Percentiles rank a stretch among this genome's conserved stretches.
Conservation (phyloP, 768 basidiomycete species). For the Termitomyces sp. region DNA sequence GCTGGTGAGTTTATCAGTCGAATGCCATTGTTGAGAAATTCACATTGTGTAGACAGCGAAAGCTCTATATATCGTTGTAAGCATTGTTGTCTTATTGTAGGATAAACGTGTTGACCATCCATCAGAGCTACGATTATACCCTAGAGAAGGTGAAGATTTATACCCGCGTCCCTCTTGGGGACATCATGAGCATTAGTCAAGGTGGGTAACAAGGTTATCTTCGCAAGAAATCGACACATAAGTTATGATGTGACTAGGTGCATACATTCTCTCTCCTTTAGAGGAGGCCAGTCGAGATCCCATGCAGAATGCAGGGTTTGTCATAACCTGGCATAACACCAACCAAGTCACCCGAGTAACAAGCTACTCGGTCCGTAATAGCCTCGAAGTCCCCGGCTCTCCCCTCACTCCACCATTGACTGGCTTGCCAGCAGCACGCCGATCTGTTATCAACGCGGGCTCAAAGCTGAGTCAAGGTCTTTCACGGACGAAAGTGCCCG, state of each 20-base stretch:
- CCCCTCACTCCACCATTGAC: conserved; percentile 17
- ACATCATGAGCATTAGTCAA: conserved; percentile 75
- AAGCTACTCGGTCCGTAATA: conserved; percentile 86
- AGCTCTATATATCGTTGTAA: conserved; percentile 79
- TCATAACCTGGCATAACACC: conserved; percentile 72
- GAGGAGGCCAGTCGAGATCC: conserved; percentile 91
- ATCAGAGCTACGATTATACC: conserved; percentile 88
- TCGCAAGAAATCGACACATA: neutral
- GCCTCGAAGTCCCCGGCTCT: conserved; percentile 33
- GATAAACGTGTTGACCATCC: neutral
- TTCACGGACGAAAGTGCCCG: conserved; percentile 15
- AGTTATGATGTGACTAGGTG: conserved; percentile 52
- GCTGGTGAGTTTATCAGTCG: conserved; percentile 53
- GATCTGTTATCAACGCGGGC: conserved; percentile 14
- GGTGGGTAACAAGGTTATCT: conserved; percentile 41
- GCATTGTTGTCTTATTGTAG: conserved; percentile 25
- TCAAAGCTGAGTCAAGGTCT: conserved; percentile 13
- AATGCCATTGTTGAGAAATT: conserved; percentile 1
- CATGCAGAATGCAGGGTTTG: conserved; percentile 85
- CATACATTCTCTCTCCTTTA: conserved; percentile 91
- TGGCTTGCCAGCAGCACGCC: conserved; percentile 13
- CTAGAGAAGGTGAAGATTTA: conserved; percentile 90
- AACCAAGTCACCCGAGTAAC: conserved; percentile 74
- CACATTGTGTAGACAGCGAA: conserved; percentile 29
- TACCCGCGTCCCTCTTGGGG: conserved; percentile 84